Conservation (phyloP, 2,329 filamentous ascomycete species). For the Botrytis medusae region DNA sequence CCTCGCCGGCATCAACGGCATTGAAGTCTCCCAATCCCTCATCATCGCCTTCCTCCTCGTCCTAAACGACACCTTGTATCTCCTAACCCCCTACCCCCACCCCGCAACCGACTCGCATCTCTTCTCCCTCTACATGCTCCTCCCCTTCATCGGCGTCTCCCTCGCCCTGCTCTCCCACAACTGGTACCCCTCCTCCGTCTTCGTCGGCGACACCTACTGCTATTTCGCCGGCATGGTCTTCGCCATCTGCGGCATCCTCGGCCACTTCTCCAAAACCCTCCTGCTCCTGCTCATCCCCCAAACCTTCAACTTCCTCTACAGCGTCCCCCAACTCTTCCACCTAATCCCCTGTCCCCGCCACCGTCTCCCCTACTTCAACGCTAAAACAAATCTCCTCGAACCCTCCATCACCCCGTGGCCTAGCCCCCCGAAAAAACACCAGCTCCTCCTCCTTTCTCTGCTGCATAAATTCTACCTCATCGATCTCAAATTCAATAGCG, state of each 20-base stretch:
- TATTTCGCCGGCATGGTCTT: conserved; percentile 99
- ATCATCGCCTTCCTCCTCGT: conserved; percentile 82
- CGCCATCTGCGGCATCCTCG: conserved; percentile 91
- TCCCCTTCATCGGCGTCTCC: conserved; percentile 93
- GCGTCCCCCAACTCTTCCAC: conserved; percentile 84
- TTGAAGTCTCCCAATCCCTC: conserved; percentile 92
- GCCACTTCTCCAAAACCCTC: conserved; percentile 97
- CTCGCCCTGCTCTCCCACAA: conserved; percentile 85
- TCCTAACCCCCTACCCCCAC: conserved; percentile 80
- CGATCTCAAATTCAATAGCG: conserved; percentile 63
- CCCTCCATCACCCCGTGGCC: conserved; percentile 79
- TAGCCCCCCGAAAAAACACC: conserved; percentile 64
- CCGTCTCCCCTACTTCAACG: conserved; percentile 85
- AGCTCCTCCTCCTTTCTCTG: conserved; percentile 65
- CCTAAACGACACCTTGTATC: conserved; percentile 85
- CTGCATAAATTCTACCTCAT: conserved; percentile 69
- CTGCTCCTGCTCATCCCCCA: conserved; percentile 88
- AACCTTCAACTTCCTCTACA: conserved; percentile 96
- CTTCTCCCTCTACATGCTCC: conserved; percentile 90
- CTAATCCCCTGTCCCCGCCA: conserved; percentile 91
- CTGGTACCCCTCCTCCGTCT: conserved; percentile 92
- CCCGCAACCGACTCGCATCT: conserved; percentile 94
- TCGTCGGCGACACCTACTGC: conserved; percentile 98
- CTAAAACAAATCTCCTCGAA: conserved; percentile 79
- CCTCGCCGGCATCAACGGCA: conserved; percentile 97